Evolutionary conservation across 495 filamentous ascomycete species (phyloP), one percentile per base, ranked within the genome.

Genomic region (Podospora appendiculata): DNA sequence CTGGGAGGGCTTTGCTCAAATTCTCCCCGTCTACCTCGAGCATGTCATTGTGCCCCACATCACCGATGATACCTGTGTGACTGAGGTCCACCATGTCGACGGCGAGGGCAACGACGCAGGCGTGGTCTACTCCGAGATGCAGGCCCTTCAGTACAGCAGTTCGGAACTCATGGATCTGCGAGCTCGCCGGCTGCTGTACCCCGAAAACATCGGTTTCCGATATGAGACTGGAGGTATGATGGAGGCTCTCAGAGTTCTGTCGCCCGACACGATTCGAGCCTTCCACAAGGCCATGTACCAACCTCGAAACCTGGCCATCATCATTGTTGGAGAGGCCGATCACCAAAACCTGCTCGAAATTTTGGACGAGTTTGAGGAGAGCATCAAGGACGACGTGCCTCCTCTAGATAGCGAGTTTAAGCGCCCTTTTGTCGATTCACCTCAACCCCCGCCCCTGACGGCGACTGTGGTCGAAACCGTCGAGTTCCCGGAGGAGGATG

Each of bases 121-220:
- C 55, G 93, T 98, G 4, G 93, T 97, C 16, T 99, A 97, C 71
- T 96, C 94, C 1, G 93, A 99, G 69, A 97, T 99, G 93, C 93
- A 99, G 65, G 94, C 82, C 10, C 82, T 93, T 1, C 86, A 99
- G 65, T 95, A 96, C 62, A 85, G 78, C 14, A 79, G 84, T 53
- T 70, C 71, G 12, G 87, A 95, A 64, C 81, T 96, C 35, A 95
- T 97, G 78, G 86, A 92, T 50, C 76, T 95, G 48, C 75, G 77
- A 53, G 84, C 87, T 25, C 81, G 84, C 16, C 82, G 86, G 4
- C 71, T 92, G 50, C 75, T 94, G 18, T 99, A 96, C 61, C 93
- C 92, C 1, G 82, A 92, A 56, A 88, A 86, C 34, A 77, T 92
- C 44, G 93, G 94, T 5, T 99, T 95, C 66, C 80, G 93, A 52